Base-by-base conservation (phyloP, 352 stramenopile genomes). In the Phytophthora tentaculata region DNA sequence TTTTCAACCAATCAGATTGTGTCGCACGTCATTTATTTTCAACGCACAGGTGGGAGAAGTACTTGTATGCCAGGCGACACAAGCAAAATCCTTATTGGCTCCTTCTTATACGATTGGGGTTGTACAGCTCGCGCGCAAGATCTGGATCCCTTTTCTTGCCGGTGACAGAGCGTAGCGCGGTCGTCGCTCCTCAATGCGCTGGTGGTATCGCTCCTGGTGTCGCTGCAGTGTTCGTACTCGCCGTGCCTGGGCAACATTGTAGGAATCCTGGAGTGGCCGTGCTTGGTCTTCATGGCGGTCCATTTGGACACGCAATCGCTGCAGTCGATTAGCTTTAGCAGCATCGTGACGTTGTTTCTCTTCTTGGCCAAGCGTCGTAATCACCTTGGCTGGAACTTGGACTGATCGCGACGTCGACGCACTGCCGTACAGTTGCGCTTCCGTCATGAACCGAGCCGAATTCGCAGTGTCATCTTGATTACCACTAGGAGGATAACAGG, bases 261-360 rank as follows among this genome's bases (percentile, higher is more conserved):
- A 79, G 2, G 45, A 55, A 13, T 76, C 55, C 2, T 77, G 54
- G n/a, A 73, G 56, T 2, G 61, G 69, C 19, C 52, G 56, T 9
- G 70, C 67, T 56, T 72, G 61, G 13, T 63, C 32, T 41, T 80
- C 57, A 62, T 87, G 80, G 14, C 71, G 48, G 17, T 83, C 57
- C 39, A 85, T 76, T 20, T 83, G 61, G 29, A 53, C 19, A 17
- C 76, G 68, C 54, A 89, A 76, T 44, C 79, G 68, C 9, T 84
- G 72, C 19, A 89, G 51, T 12, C 81, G 69, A 20, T 52, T 74
- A 10, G 51, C 53, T 35, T 85, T 84, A 8, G 69, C 68, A 9
- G 67, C 59, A 14, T 80, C 50, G 14, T 73, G 72, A 7, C 57
- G 73, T 44, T 84, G 79, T 47, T 88, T 88, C 9, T 88, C 81